phyloP scores from a whole-genome alignment of 108 stramenopile species.

The Skeletonema tropicum region DNA sequence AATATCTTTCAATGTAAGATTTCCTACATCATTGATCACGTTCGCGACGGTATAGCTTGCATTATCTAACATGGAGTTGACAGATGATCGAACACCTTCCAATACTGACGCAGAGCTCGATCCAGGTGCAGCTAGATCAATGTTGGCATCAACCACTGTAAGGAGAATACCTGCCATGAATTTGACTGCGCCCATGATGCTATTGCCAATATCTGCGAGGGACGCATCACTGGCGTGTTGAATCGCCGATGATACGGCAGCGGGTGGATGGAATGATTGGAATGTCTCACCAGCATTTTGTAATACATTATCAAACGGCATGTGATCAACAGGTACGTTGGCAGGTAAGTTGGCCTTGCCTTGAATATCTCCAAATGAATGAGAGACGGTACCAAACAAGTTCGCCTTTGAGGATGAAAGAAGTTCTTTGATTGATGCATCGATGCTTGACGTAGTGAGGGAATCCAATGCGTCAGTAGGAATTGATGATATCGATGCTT shows the following conservation, averaged over 20 bases:
- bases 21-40: slow-evolving; percentile 18
- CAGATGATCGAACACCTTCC: slow-evolving; percentile 20
- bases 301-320: neutral
- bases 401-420: neutral
- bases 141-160: slow-evolving; percentile 23
- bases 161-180: slow-evolving; percentile 28
- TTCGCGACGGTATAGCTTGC: slow-evolving; percentile 19
- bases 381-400: slow-evolving; percentile 19
- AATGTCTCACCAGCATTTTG: neutral
- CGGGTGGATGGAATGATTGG: slow-evolving; percentile 1
- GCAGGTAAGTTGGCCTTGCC: slow-evolving; percentile 16
- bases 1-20: slow-evolving; percentile 38
- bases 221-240: slow-evolving; percentile 23
- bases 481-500: neutral
- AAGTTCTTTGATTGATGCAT: slow-evolving; percentile 12
- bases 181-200: slow-evolving; percentile 16
- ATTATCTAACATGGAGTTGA: slow-evolving; percentile 22
- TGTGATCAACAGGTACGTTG: neutral
- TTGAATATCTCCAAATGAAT: slow-evolving; percentile 15
- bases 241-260: neutral
- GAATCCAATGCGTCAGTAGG: neutral
- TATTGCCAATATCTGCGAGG: slow-evolving; percentile 34
- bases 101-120: slow-evolving; percentile 22
- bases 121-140: slow-evolving; percentile 18
- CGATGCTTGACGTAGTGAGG: neutral